Evolutionary conservation across 495 filamentous ascomycete species (phyloP).

Genomic region (Lineolata rhizophorae): DNA sequence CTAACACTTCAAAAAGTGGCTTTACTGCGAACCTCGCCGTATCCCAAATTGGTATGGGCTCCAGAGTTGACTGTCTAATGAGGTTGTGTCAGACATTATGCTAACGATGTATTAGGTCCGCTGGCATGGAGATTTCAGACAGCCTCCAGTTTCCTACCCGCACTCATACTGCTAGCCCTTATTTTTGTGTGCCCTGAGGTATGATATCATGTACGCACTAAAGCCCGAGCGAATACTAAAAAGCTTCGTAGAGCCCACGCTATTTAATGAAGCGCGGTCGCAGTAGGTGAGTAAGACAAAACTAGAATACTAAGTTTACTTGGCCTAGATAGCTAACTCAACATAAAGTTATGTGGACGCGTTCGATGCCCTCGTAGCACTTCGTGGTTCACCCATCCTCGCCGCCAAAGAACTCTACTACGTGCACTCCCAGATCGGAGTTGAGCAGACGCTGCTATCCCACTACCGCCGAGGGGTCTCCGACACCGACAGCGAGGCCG

Average conservation of each 20-base stretch:
- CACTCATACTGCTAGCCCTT: not conserved
- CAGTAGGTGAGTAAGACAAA: no score
- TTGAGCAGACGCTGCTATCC: not conserved
- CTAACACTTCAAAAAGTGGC: not conserved
- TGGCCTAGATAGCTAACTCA: no score
- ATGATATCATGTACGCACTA: not conserved
- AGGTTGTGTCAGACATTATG: no score
- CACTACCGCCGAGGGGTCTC: no score
- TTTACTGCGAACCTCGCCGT: constrained; percentile 1
- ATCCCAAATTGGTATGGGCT: not conserved
- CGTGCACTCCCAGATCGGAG: not conserved
- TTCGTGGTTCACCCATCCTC: not conserved
- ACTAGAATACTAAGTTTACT: no score
- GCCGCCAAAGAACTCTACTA: not conserved
- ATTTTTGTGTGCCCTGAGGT: not conserved
- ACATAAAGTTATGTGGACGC: not conserved
- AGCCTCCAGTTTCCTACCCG: not conserved
- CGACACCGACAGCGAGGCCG: no score
- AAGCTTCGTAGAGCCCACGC: not conserved
- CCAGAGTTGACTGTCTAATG: no score
- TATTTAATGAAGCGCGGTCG: not conserved
- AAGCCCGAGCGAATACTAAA: not conserved
- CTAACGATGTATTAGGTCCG: no score
- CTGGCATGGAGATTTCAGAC: not conserved
- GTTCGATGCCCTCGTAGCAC: not conserved